Conservation (phyloP, 441 rosid genomes). For the Pelargonium fulgidum region DNA sequence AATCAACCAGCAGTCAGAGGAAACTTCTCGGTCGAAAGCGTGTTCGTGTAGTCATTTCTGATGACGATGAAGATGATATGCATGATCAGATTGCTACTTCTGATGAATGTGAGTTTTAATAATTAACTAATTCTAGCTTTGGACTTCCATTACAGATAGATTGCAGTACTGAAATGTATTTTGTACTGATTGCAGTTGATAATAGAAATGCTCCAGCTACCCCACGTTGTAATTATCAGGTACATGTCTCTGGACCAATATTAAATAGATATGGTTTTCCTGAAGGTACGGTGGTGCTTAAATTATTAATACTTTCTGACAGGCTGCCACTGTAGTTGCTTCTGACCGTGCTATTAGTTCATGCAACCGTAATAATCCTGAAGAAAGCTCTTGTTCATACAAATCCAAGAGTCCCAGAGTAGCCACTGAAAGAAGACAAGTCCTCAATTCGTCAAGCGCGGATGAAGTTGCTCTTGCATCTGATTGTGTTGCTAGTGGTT, state of each 20-base stretch:
- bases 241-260: constrained; percentile 19
- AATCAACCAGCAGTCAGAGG: constrained; percentile 40
- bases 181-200: constrained; percentile 34
- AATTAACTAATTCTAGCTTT: constrained; percentile 17
- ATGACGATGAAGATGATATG: constrained; percentile 79
- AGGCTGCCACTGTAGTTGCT: constrained; percentile 40
- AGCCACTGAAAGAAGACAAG: constrained; percentile 31
- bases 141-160: constrained; percentile 14
- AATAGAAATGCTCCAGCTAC: constrained; percentile 24
- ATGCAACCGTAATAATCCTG: constrained; percentile 39
- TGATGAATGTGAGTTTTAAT: constrained; percentile 41
- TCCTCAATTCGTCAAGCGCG: constrained; percentile 32
- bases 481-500: constrained; percentile 42
- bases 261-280: constrained; percentile 13
- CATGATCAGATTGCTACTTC: constrained; percentile 45
- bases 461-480: constrained; percentile 32
- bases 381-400: constrained; percentile 63
- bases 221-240: constrained; percentile 30
- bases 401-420: constrained; percentile 36
- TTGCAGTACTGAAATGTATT: constrained; percentile 19
- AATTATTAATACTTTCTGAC: constrained; percentile 21
- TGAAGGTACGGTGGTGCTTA: constrained; percentile 14
- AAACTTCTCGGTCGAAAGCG: constrained; percentile 62
- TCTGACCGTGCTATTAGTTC: constrained; percentile 36
- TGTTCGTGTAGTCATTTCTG: constrained; percentile 62